Conservation (phyloP, 2,329 filamentous ascomycete genomes). For the Calonectria naviculata region DNA sequence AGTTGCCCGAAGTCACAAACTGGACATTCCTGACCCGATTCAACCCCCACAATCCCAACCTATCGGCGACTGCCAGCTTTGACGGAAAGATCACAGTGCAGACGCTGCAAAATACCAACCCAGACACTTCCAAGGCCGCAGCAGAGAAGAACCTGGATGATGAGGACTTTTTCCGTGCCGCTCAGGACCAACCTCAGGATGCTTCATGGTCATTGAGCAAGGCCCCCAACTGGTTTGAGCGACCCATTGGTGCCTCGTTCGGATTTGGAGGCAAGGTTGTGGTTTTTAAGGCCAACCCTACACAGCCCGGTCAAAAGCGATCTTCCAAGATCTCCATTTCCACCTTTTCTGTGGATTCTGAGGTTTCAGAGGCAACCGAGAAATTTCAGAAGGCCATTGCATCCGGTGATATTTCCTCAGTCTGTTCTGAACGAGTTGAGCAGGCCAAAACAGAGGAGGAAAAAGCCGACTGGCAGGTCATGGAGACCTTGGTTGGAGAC, state of each 20-base stretch:
- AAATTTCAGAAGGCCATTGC: constrained; percentile 87
- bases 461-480: constrained; percentile 95
- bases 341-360: constrained; percentile 88
- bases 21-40: constrained; percentile 98
- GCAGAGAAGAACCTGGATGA: constrained; percentile 81
- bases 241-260: constrained; percentile 88
- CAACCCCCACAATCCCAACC: constrained; percentile 90
- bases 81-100: constrained; percentile 96
- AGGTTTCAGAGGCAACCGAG: constrained; percentile 84
- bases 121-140: constrained; percentile 74
- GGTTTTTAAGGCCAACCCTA: constrained; percentile 71
- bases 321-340: constrained; percentile 86
- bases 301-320: constrained; percentile 70
- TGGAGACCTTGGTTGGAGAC: constrained; percentile 86
- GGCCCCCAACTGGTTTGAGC: constrained; percentile 90
- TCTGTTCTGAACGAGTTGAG: constrained; percentile 84
- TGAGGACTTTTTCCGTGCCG: constrained; percentile 96
- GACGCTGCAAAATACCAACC: constrained; percentile 93
- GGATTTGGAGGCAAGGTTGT: constrained; percentile 96
- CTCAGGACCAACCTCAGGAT: constrained; percentile 90
- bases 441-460: constrained; percentile 87
- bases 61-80: constrained; percentile 95
- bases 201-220: constrained; percentile 88
- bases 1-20: constrained; percentile 98
- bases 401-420: constrained; percentile 78